A percentile compares a stretch with the other conserved stretches of the same genome.
phyloP scores from a whole-genome alignment of 257 asterid species.

The Capsicum rhomboideum region DNA sequence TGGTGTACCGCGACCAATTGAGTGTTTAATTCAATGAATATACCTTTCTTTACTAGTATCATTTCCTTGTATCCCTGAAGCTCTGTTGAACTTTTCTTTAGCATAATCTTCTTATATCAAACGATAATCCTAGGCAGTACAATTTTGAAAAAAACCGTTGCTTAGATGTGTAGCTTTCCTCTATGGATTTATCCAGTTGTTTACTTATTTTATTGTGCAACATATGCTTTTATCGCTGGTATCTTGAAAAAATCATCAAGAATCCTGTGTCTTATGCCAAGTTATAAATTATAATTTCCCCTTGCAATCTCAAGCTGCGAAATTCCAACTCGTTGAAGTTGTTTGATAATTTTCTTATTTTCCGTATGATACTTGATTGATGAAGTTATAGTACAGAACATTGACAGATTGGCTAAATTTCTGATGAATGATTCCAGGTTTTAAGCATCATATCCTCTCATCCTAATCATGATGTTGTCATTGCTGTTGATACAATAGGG shows the following conservation, averaged over 20 bases:
- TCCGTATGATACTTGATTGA: background rate
- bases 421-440: slow-evolving; percentile 36
- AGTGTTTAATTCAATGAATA: background rate
- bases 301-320: background rate
- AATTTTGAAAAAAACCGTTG: background rate
- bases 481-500: slow-evolving; percentile 73
- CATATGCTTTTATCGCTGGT: background rate
- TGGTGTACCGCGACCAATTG: background rate
- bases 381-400: background rate
- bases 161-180: background rate
- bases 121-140: background rate
- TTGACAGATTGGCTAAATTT: slow-evolving; percentile 2
- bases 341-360: background rate
- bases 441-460: slow-evolving; percentile 63
- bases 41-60: background rate
- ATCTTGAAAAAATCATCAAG: background rate
- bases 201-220: background rate
- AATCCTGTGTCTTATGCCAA: background rate
- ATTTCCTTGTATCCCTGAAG: background rate
- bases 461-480: slow-evolving; percentile 68
- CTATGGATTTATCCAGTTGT: background rate
- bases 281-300: background rate
- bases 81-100: background rate
- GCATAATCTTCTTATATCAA: background rate
- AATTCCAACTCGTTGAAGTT: background rate